phyloP scores from a whole-genome alignment of 371 early-diverging fungal species.

The Rhizopus sp. region DNA sequence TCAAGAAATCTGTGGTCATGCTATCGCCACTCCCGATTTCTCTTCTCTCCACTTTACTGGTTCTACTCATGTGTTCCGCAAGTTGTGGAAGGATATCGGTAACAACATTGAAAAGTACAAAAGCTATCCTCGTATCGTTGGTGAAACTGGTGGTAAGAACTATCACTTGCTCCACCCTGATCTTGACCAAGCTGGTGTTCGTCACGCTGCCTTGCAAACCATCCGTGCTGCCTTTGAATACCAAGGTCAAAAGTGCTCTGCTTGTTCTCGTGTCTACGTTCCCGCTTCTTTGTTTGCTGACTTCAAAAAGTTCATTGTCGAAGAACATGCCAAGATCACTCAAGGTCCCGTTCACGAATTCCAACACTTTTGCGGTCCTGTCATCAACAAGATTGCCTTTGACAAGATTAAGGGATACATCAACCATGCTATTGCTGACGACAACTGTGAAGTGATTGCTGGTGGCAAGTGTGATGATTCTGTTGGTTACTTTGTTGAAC shows the following conservation, averaged over 20 bases:
- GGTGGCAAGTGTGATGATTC: constrained; percentile 85
- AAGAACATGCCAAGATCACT: constrained; percentile 76
- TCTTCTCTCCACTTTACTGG: constrained; percentile 98
- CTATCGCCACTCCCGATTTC: constrained; percentile 85
- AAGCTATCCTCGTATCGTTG: constrained; percentile 96
- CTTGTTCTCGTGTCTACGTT: constrained; percentile 88
- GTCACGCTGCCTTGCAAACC: constrained; percentile 69
- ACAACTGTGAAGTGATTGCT: constrained; percentile 74
- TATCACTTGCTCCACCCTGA: constrained; percentile 91
- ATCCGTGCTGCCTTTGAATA: constrained; percentile 95
- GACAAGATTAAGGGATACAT: constrained; percentile 92
- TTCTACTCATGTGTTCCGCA: constrained; percentile 90
- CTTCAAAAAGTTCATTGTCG: constrained; percentile 70
- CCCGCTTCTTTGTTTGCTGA: constrained; percentile 82
- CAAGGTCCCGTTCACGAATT: constrained; percentile 86
- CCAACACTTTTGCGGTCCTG: constrained; percentile 75
- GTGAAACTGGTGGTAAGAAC: constrained; percentile 99
- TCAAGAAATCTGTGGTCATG: constrained; percentile 67
- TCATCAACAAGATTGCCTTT: constrained; percentile 92
- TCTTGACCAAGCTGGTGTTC: constrained; percentile 66
- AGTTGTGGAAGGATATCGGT: constrained; percentile 91
- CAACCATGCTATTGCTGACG: constrained; percentile 68
- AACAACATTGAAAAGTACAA: constrained; percentile 88
- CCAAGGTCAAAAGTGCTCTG: constrained; percentile 98
- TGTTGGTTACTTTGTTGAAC: constrained; percentile 90